Evolutionary conservation across 345 rosid genomes (phyloP), one percentile per base, ranked within the genome.

Genomic region (Aquilaria sinensis): DNA sequence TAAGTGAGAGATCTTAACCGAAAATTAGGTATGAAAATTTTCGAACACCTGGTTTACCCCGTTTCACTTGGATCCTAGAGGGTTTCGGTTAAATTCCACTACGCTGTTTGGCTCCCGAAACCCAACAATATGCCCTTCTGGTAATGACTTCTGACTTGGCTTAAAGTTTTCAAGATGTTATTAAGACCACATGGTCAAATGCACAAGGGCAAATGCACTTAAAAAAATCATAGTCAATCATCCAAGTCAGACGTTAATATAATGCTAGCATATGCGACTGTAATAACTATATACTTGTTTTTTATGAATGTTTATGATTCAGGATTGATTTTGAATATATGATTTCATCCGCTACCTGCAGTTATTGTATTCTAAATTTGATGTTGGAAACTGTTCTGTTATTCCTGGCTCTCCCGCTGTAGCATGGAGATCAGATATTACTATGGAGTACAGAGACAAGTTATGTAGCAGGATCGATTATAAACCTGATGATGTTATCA

Each of bases 341-440:
- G 62, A 55, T 37, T 41, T 34, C 31, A 23, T 60, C 53, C 54
- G 55, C 62, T 64, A 51, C 59, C 56, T 60, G 68, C 85, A 90
- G 99, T 73, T 88, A 81, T 72, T 82, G 23, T 88, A 88, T 79
- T 80, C 96, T 13, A 61, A 83, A 64, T 89, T 88, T 75, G 97
- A 94, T 79, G 51, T 81, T 69, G 99, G 97, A 65, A 94, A 91
- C 73, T 91, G 80, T 83, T 81, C 80, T 76, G 93, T 90, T 51
- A 75, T 94, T 71, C 96, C 96, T 12, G 96, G 93, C 70, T 84
- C 87, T 65, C 96, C 96, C 14, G 81, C 80, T 69, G 82, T 78
- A 67, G 85, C 78, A 48, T 84, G 89, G 91, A 75, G 83, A 75
- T 75, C 83, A 65, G 76, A 77, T 58, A 62, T 62, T 71, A 41